Conservation (phyloP, 805 yeast species). For the Limtongia smithiae region DNA sequence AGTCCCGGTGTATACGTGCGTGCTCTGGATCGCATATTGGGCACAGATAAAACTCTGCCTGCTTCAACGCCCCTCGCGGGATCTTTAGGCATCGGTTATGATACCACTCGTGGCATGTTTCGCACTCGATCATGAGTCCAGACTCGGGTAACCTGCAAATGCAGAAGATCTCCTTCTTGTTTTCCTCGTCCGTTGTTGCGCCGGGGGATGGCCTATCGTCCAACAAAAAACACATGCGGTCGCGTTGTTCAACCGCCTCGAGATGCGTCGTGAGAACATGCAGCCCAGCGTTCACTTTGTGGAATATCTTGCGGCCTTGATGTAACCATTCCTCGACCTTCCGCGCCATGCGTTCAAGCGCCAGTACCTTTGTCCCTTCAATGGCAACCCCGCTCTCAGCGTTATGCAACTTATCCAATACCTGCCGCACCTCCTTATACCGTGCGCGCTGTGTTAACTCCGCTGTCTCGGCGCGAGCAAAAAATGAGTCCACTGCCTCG, state of each 20-base stretch:
- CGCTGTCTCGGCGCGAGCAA: constrained; percentile 35
- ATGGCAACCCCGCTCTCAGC: too few relatives aligned
- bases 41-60: constrained; percentile 48
- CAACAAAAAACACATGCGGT: constrained; percentile 29
- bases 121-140: constrained; percentile 88
- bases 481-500: constrained; percentile 17
- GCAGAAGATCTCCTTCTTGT: constrained; percentile 38
- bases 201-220: constrained; percentile 29
- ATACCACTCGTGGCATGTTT: constrained; percentile 82
- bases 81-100: constrained; percentile 75
- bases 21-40: constrained; percentile 49
- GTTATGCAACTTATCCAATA: constrained; percentile 31
- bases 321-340: constrained; percentile 42
- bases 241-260: constrained; percentile 28
- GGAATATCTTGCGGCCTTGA: constrained; percentile 37
- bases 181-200: background rate
- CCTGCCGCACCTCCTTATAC: constrained; percentile 34
- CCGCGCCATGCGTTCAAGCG: constrained; percentile 31
- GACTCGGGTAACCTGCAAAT: constrained; percentile 58
- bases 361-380: constrained; percentile 21
- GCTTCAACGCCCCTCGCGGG: constrained; percentile 32
- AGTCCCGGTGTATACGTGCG: constrained; percentile 36
- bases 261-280: constrained; percentile 36
- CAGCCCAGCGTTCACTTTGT: constrained; percentile 40
- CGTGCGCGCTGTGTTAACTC: constrained; percentile 37